Evolutionary conservation across 768 basidiomycete genomes (phyloP).

Genomic region (Butyriboletus loyo): DNA sequence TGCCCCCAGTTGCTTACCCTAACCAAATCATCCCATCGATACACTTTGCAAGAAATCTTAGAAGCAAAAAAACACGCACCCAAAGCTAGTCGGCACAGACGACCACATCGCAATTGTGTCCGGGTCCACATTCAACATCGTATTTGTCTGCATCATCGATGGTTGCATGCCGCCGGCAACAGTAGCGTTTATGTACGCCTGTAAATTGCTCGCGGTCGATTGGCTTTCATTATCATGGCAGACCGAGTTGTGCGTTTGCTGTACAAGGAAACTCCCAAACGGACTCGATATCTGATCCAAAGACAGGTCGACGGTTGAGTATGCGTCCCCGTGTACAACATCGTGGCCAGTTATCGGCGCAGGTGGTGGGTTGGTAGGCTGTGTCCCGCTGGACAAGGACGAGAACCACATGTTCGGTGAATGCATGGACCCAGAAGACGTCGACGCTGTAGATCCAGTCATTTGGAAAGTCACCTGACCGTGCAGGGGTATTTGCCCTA

Average conservation of each 20-base stretch:
- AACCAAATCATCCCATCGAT: background rate
- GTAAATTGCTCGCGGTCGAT: slow-evolving; percentile 1
- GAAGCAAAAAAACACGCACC: slow-evolving; percentile 41
- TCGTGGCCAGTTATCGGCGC: background rate
- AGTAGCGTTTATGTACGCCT: slow-evolving; percentile 11
- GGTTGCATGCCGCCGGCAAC: background rate
- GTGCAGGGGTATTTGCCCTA: slow-evolving; percentile 52
- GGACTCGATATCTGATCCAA: slow-evolving; percentile 15
- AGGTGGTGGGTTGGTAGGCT: background rate
- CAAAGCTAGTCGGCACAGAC: slow-evolving; percentile 54
- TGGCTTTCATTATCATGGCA: background rate
- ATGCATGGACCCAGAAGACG: slow-evolving; percentile 1
- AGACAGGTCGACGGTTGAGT: slow-evolving; percentile 22
- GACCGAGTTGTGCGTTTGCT: background rate
- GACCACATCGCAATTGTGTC: slow-evolving; percentile 64
- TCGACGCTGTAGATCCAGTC: background rate
- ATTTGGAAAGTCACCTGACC: slow-evolving; percentile 22
- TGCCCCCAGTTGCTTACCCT: slow-evolving; percentile 40
- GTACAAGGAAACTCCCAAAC: slow-evolving; percentile 2
- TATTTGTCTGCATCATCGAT: slow-evolving; percentile 2
- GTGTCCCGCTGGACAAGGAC: slow-evolving; percentile 1
- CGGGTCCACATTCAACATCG: slow-evolving; percentile 35
- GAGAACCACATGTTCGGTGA: slow-evolving; percentile 23
- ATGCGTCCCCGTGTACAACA: slow-evolving; percentile 7
- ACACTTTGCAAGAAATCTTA: background rate